phyloP scores from a whole-genome alignment of 768 basidiomycete species.

The Suillus cothurnatus region DNA sequence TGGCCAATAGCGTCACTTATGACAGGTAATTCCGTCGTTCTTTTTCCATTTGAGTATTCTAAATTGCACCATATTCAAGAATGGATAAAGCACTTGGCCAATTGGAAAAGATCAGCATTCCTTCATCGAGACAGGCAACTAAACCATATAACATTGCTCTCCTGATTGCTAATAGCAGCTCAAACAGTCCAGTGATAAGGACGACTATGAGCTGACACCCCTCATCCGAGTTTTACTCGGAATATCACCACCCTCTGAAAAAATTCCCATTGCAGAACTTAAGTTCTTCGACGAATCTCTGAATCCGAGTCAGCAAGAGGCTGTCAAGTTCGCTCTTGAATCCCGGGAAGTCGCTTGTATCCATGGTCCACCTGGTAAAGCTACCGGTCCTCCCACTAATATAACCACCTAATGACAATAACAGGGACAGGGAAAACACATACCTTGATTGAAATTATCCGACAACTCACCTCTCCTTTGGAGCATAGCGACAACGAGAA shows the following conservation, averaged over 20 bases:
- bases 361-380: slow-evolving; percentile 91
- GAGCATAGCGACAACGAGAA: slow-evolving; percentile 41
- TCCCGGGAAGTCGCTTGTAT: slow-evolving; percentile 87
- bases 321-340: slow-evolving; percentile 80
- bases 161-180: slow-evolving; percentile 1
- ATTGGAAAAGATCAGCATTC: slow-evolving; percentile 50
- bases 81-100: slow-evolving; percentile 85
- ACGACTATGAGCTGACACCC: slow-evolving; percentile 44
- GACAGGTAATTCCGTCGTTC: slow-evolving; percentile 39
- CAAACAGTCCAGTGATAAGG: slow-evolving; percentile 42
- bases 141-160: neutral
- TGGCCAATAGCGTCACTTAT: slow-evolving; percentile 92
- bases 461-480: slow-evolving; percentile 66
- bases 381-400: neutral
- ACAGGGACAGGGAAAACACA: slow-evolving; percentile 93
- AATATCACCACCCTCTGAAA: slow-evolving; percentile 49
- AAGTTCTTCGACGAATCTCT: slow-evolving; percentile 74
- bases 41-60: neutral
- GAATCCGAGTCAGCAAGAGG: slow-evolving; percentile 83
- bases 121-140: slow-evolving; percentile 27
- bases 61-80: slow-evolving; percentile 37
- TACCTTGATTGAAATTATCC: slow-evolving; percentile 91
- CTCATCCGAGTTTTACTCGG: slow-evolving; percentile 76
- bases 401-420: neutral
- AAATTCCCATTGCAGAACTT: slow-evolving; percentile 41